Evolutionary conservation across 2,329 filamentous ascomycete species (phyloP).

Genomic region (Fusarium citri): DNA sequence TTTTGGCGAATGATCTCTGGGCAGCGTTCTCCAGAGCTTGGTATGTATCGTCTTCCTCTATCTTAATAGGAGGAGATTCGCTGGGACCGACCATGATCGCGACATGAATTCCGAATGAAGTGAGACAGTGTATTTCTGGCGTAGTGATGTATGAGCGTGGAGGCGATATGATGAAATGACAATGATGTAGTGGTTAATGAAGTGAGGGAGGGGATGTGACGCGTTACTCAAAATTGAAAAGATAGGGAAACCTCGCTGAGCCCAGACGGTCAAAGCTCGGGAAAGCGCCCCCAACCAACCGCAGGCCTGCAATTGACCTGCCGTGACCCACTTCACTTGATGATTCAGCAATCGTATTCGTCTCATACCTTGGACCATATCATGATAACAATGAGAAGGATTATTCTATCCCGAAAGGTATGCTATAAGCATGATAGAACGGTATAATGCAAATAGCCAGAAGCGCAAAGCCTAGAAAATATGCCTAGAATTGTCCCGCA

Average conservation of each 20-base stretch:
- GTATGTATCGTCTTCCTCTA: not conserved
- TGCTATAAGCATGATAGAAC: not conserved
- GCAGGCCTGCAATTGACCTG: not conserved
- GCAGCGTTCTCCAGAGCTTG: not conserved
- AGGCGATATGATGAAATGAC: not conserved
- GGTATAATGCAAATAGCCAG: accelerated
- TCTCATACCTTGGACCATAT: not conserved
- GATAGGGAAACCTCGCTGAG: not conserved
- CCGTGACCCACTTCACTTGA: not conserved
- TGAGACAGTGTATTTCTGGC: not conserved
- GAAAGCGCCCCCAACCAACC: not conserved
- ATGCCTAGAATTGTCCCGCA: not conserved
- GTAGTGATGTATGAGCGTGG: not conserved
- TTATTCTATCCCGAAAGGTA: not conserved
- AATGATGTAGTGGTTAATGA: not conserved
- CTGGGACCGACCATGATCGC: not conserved
- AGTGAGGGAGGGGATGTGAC: not conserved
- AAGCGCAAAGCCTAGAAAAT: not conserved
- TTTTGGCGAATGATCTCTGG: not conserved
- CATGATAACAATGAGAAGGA: not conserved
- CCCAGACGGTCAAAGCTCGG: not conserved
- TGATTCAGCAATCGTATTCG: not conserved
- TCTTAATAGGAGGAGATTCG: too few relatives aligned
- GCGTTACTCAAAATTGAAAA: not conserved
- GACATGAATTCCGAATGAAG: not conserved